Base-by-base conservation (phyloP, 805 yeast genomes). In the Ogataea ramenticola region DNA sequence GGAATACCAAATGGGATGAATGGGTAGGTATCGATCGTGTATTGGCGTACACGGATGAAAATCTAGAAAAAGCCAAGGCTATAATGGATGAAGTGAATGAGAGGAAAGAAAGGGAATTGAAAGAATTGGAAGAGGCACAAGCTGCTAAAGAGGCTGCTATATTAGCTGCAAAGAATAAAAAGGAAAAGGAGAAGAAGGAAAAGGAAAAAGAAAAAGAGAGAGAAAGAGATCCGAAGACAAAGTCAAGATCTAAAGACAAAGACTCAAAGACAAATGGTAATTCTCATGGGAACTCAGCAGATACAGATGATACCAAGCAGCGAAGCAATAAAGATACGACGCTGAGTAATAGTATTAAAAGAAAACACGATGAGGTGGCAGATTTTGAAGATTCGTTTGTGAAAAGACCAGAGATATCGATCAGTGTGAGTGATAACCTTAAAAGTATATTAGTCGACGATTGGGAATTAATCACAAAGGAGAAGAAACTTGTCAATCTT, bases 1-100 rank as follows among this genome's bases (percentile, higher is more conserved):
- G 99, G 99, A 91, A 90, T 56, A 64, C 82, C 16, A 80, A 89
- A 46, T 91, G 96, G 96, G 98, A 91, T 59, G 99, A 91, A 62
- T 91, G 99, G 99, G 91, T 91, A 1, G 74, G 76, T 1, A 62
- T 64, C 8, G 80, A 77, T 34, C 66, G 98, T 31, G 74, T 91
- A 6, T 67, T 86, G 55, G 82, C 79, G 49, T 71, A 70, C 56
- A 84, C 74, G 41, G 82, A 78, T 27, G 95, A 83, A 50, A 88
- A 85, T 55, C 53, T 83, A 43, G 66, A 72, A 40, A 64, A 78
- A 41, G 86, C 82, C 61, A 76, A 79, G 50, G 80, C 76, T 48
- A 63, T 86, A 49, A 75, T 76, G 46, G 65, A 64, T 29, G 74
- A 72, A 19, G 75, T 79, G 3, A 49, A 71, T 31, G 61, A 44